These are phyloP conservation scores for Lanmaoa pseudosensibilis DNA, from an alignment of 768 basidiomycete genomes.

Conservation along the genomic window DNA sequence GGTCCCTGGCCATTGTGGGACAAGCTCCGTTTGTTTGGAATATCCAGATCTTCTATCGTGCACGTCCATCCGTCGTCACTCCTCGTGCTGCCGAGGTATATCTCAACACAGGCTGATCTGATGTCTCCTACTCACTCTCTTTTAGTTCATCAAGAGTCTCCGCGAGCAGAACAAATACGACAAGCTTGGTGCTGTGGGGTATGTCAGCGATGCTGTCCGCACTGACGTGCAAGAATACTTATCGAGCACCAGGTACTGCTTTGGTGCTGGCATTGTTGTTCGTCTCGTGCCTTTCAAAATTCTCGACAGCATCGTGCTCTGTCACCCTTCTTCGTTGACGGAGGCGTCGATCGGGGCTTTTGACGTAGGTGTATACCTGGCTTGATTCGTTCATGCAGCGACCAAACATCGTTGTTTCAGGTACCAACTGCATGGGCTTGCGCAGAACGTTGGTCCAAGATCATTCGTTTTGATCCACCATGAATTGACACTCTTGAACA, in stretches of 20 bases:
- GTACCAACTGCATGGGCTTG: constrained; percentile 36
- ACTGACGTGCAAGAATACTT: background rate
- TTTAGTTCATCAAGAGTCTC: constrained; percentile 38
- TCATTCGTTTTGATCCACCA: background rate
- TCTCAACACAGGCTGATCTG: background rate
- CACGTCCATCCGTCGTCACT: constrained; percentile 31
- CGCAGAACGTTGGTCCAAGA: constrained; percentile 34
- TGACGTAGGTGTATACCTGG: constrained; percentile 7
- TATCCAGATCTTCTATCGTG: constrained; percentile 18
- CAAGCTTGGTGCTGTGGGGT: constrained; percentile 46
- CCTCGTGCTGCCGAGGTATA: constrained; percentile 26
- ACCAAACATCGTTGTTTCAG: constrained; percentile 4
- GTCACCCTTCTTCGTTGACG: constrained; percentile 40
- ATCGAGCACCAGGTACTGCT: constrained; percentile 36
- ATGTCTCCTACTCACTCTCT: background rate
- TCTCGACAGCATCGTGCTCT: constrained; percentile 40
- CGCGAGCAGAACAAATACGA: constrained; percentile 40
- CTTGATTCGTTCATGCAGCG: background rate
- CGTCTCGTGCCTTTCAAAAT: constrained; percentile 31
- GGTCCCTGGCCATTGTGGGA: constrained; percentile 21
- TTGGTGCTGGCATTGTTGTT: constrained; percentile 35
- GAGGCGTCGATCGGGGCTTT: constrained; percentile 38
- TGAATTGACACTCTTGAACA: constrained; percentile 11
- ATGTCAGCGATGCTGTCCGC: constrained; percentile 3
- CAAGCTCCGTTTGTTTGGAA: constrained; percentile 25